Evolutionary conservation across 2,329 filamentous ascomycete genomes (phyloP).

Genomic region (Apiospora hydei): DNA sequence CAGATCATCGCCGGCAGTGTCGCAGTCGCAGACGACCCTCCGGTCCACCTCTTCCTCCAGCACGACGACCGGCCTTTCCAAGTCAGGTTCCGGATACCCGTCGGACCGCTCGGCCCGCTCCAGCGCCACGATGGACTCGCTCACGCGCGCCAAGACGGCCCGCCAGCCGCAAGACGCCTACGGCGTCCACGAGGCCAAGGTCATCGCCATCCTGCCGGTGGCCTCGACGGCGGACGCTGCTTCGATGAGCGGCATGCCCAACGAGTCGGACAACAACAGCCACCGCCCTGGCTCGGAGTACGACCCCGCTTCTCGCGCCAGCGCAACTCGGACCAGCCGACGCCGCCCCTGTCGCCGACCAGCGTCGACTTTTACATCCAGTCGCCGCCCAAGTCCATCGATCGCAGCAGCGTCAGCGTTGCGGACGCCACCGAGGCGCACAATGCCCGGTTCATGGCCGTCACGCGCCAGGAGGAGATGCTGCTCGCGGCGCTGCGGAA

Average conservation of each 20-base stretch:
- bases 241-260: slow-evolving; percentile 31
- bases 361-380: slow-evolving; percentile 58
- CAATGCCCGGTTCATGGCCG: slow-evolving; percentile 60
- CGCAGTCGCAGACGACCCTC: slow-evolving; percentile 15
- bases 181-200: slow-evolving; percentile 49
- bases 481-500: slow-evolving; percentile 63
- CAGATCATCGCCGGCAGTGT: not conserved
- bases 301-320: slow-evolving; percentile 10
- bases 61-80: slow-evolving; percentile 1
- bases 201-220: slow-evolving; percentile 47
- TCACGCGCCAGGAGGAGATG: slow-evolving; percentile 66
- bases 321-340: slow-evolving; percentile 49
- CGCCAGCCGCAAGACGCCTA: slow-evolving; percentile 43
- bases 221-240: slow-evolving; percentile 38
- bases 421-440: slow-evolving; percentile 34
- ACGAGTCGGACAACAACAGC: slow-evolving; percentile 25
- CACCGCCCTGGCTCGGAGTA: not conserved
- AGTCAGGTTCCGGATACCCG: not conserved
- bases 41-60: slow-evolving; percentile 2
- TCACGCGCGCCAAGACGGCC: slow-evolving; percentile 27
- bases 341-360: slow-evolving; percentile 59
- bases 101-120: slow-evolving; percentile 44
- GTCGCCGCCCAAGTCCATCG: slow-evolving; percentile 48
- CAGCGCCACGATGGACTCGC: slow-evolving; percentile 45
- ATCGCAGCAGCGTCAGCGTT: slow-evolving; percentile 28